These are phyloP conservation scores for Kingdonia uniflora DNA, from an alignment of 164 flowering plant genomes.

Conservation along the genomic window DNA sequence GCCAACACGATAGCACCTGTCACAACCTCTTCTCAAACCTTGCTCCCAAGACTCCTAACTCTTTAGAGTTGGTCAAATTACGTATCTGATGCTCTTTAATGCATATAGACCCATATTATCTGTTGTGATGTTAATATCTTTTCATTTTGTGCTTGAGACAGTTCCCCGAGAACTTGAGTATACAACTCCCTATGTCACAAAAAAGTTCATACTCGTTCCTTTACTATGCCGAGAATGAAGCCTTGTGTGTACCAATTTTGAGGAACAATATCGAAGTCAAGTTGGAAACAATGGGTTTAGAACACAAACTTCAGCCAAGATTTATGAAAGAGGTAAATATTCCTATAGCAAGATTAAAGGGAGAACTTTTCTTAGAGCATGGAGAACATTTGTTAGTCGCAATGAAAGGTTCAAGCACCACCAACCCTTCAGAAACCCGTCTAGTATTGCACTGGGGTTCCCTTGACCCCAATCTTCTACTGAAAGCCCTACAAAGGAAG, in stretches of 20 bases:
- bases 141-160: constrained; percentile 14
- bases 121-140: background rate
- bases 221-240: constrained; percentile 38
- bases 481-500: constrained; percentile 26
- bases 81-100: too few species aligned
- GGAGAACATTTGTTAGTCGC: constrained; percentile 30
- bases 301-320: constrained; percentile 27
- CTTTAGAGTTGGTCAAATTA: too few species aligned
- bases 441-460: constrained; percentile 38
- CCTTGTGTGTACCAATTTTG: constrained; percentile 30
- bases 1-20: too few species aligned
- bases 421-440: constrained; percentile 9
- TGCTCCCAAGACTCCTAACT: too few species aligned
- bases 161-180: constrained; percentile 47
- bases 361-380: constrained; percentile 30
- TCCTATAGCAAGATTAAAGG: constrained; percentile 45
- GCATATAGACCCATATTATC: background rate
- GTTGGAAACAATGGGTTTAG: constrained; percentile 33
- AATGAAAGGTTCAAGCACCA: constrained; percentile 8
- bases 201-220: constrained; percentile 15
- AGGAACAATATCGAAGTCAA: constrained; percentile 30
- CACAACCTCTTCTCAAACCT: too few species aligned
- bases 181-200: constrained; percentile 5
- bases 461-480: constrained; percentile 25
- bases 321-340: constrained; percentile 23